phyloP scores from a whole-genome alignment of 2,329 filamentous ascomycete species.

The Botrytis hyacinthi region DNA sequence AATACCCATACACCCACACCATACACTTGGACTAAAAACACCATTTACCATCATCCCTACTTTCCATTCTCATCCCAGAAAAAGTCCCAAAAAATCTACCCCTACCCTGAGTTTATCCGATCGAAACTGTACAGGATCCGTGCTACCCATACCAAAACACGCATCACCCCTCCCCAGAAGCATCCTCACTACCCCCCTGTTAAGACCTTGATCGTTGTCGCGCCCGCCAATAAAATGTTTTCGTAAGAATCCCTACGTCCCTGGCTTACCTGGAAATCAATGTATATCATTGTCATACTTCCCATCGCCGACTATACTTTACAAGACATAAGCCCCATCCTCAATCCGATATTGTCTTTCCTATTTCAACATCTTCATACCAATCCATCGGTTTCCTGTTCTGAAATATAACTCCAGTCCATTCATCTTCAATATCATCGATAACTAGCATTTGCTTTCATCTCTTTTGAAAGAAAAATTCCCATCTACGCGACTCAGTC shows the following conservation, averaged over 20 bases:
- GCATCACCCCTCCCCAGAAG: conserved; percentile 19
- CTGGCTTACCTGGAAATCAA: conserved; percentile 17
- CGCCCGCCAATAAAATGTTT: conserved; percentile 22
- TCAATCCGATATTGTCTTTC: conserved; percentile 11
- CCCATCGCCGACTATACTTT: conserved; percentile 21
- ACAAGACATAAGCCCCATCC: conserved; percentile 22
- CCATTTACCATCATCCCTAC: conserved; percentile 9
- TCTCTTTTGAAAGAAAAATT: conserved; percentile 7
- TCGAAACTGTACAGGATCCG: conserved; percentile 21
- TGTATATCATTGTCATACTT: conserved; percentile 24
- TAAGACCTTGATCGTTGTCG: conserved; percentile 22
- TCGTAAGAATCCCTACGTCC: conserved; percentile 19
- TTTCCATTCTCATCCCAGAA: conserved; percentile 1
- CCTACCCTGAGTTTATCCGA: conserved; percentile 20
- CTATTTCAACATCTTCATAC: conserved; percentile 19
- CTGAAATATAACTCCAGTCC: conserved; percentile 10
- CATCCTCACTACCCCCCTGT: conserved; percentile 17
- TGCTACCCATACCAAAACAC: conserved; percentile 21
- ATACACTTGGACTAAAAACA: not conserved
- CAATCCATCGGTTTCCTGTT: conserved; percentile 11
- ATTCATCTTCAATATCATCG: conserved; percentile 13
- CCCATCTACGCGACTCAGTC: conserved; percentile 10
- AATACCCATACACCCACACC: not conserved
- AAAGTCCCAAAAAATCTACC: not conserved
- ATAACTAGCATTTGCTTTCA: not conserved